A percentile compares a stretch with the other conserved stretches of the same genome.
phyloP scores from a whole-genome alignment of 768 basidiomycete genomes.

The Tylopilus balloui region DNA sequence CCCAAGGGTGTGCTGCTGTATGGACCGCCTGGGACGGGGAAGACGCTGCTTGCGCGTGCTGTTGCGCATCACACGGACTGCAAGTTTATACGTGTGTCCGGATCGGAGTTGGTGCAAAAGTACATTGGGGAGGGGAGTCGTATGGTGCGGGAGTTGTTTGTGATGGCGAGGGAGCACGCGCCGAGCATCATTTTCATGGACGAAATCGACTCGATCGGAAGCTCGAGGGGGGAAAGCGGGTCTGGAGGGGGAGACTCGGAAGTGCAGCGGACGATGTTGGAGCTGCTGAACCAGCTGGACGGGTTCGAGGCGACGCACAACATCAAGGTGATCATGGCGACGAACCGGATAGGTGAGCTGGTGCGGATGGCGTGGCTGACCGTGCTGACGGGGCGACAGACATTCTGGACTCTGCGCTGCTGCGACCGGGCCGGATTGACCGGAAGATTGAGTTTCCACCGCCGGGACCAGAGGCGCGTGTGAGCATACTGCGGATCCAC shows the following conservation, averaged over 20 bases:
- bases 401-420: slow-evolving; percentile 88
- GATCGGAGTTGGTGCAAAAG: slow-evolving; percentile 94
- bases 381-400: slow-evolving; percentile 42
- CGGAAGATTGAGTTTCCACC: slow-evolving; percentile 98
- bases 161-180: slow-evolving; percentile 97
- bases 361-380: background rate
- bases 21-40: slow-evolving; percentile 94
- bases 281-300: slow-evolving; percentile 83
- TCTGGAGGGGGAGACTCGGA: slow-evolving; percentile 82
- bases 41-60: slow-evolving; percentile 91
- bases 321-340: slow-evolving; percentile 93
- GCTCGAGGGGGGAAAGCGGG: slow-evolving; percentile 78
- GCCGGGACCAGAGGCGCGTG: slow-evolving; percentile 93
- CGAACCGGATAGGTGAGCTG: slow-evolving; percentile 81
- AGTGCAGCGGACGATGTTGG: slow-evolving; percentile 88
- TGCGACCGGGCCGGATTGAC: slow-evolving; percentile 94
- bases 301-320: slow-evolving; percentile 83
- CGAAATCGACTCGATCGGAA: slow-evolving; percentile 97
- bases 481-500: slow-evolving; percentile 95
- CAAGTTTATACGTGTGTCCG: slow-evolving; percentile 94
- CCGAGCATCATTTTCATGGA: slow-evolving; percentile 99
- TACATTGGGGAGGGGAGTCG: slow-evolving; percentile 96
- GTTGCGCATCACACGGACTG: slow-evolving; percentile 98
- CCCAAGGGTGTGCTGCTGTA: slow-evolving; percentile 96
- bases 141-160: slow-evolving; percentile 97